A percentile compares a stretch with the other conserved stretches of the same genome.
Evolutionary conservation across 352 stramenopile genomes (phyloP).

Genomic region (Peronosclerospora sorghi): DNA sequence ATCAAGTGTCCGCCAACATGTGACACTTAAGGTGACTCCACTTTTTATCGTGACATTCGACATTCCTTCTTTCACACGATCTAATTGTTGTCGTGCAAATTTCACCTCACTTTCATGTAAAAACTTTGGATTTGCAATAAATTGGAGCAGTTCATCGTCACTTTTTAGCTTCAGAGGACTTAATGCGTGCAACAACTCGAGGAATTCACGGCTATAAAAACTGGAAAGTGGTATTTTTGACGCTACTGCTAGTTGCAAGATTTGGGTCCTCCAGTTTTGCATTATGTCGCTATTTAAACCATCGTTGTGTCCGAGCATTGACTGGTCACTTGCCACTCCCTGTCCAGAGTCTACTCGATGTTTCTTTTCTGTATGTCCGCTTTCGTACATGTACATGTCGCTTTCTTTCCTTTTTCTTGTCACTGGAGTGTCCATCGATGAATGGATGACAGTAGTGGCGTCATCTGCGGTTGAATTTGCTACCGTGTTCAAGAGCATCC

Average conservation of each 20-base stretch:
- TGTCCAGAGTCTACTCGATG: slow-evolving; percentile 4
- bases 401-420: slow-evolving; percentile 10
- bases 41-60: slow-evolving; percentile 74
- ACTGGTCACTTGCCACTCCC: neutral
- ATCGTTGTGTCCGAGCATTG: slow-evolving; percentile 12
- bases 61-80: slow-evolving; percentile 75
- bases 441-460: neutral
- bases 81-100: slow-evolving; percentile 40
- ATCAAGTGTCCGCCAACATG: slow-evolving; percentile 53
- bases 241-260: slow-evolving; percentile 28
- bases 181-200: slow-evolving; percentile 25
- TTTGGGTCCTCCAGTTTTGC: slow-evolving; percentile 11
- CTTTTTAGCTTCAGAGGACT: slow-evolving; percentile 3
- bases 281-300: slow-evolving; percentile 1
- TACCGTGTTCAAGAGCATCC: slow-evolving; percentile 14
- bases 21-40: slow-evolving; percentile 63
- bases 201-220: slow-evolving; percentile 35
- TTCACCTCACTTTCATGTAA: slow-evolving; percentile 25
- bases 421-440: neutral
- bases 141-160: slow-evolving; percentile 8
- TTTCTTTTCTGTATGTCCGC: slow-evolving; percentile 1
- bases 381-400: slow-evolving; percentile 3
- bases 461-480: slow-evolving; percentile 1
- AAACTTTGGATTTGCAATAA: slow-evolving; percentile 23
- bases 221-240: slow-evolving; percentile 26